phyloP scores from a whole-genome alignment of 2,329 filamentous ascomycete genomes.

The Fusarium tjaetaba region DNA sequence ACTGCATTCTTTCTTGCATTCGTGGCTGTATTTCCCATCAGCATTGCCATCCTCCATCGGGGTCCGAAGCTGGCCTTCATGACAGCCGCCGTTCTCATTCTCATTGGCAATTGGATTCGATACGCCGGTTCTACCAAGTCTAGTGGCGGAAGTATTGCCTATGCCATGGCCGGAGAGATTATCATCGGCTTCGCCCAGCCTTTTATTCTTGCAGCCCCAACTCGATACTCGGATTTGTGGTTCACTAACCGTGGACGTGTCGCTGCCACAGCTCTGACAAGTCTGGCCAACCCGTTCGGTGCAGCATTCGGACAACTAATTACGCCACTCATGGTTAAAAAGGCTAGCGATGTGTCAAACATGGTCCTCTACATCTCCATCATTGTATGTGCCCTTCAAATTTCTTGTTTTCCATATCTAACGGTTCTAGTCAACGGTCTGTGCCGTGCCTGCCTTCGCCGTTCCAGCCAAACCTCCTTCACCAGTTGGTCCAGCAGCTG shows the following conservation, averaged over 20 bases:
- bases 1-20: conserved; percentile 90
- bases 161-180: conserved; percentile 92
- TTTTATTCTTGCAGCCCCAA: conserved; percentile 89
- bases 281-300: conserved; percentile 88
- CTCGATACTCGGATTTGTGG: conserved; percentile 93
- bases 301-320: conserved; percentile 90
- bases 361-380: conserved; percentile 88
- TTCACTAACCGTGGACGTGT: conserved; percentile 87
- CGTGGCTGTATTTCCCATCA: conserved; percentile 74
- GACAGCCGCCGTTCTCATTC: conserved; percentile 74
- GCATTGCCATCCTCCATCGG: conserved; percentile 80
- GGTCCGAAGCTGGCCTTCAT: conserved; percentile 84
- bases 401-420: conserved; percentile 6
- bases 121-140: conserved; percentile 73
- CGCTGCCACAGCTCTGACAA: conserved; percentile 85
- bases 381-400: conserved; percentile 66
- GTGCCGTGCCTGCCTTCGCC: conserved; percentile 80
- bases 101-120: conserved; percentile 91
- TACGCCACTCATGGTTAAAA: conserved; percentile 77
- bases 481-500: conserved; percentile 75
- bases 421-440: conserved; percentile 52
- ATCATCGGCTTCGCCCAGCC: conserved; percentile 90
- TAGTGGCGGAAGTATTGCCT: conserved; percentile 72
- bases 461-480: conserved; percentile 81
- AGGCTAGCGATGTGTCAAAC: conserved; percentile 72